Base-by-base conservation (phyloP, 306 rosid species). In the Glycine latifolia region DNA sequence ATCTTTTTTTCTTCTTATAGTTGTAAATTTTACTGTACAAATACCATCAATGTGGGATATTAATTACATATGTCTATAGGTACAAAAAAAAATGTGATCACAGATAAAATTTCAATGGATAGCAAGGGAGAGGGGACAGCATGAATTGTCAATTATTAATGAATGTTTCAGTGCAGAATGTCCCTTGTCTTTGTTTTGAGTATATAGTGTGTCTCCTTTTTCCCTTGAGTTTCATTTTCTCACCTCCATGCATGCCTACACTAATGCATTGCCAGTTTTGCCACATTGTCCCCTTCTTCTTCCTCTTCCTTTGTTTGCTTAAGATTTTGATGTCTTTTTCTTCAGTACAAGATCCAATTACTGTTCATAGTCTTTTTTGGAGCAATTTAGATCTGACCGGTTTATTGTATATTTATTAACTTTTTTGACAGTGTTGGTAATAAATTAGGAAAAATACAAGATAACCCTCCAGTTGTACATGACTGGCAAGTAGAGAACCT, bases 111-210 rank as follows among this genome's bases (percentile, higher is more conserved):
- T 76, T 3, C 10, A 1, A 58, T 46, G 33, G 6, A 46, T 3
- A 5, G 13, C 69, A 47, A 70, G 59, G 71, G 43, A 48, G 43
- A 47, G 72, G 78, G 63, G 71, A 70, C 71, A 79, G 5, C 15
- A 31, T 56, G 71, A 70, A 35, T 48, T 59, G 77, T 79, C 71
- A 58, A 70, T 15, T 58, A 70, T 56, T 56, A 59, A 79, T 20
- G 58, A 75, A 59, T 79, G 63, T 79, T 48, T 47, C 3, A 71
- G 43, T 70, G 78, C 43, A 79, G 71, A 48, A 59, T 75, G 79
- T 75, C 46, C 49, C 44, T 5, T 75, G 58, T 26, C 20, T 70
- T 79, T 79, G 77, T 69, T 79, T 59, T 15, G 71, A 33, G 54
- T 59, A 15, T 53, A 56, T 8, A 33, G 20, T 7, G 31, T 56